Evolutionary conservation across 2,329 filamentous ascomycete species (phyloP).

Genomic region (Westerdykella sp.): DNA sequence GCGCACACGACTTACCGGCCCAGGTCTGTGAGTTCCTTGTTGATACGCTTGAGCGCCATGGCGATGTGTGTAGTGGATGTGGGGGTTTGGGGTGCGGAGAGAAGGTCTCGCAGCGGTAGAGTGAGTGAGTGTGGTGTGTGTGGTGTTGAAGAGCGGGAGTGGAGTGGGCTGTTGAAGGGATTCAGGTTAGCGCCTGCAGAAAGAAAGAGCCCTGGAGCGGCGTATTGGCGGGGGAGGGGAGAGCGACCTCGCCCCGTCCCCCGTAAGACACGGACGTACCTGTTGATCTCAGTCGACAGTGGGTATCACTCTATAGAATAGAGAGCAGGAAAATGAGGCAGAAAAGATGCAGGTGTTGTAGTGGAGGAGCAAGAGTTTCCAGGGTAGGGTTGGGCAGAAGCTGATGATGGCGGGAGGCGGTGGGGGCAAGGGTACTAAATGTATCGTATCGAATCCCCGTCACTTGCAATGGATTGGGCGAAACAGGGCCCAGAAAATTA

Average conservation of each 20-base stretch:
- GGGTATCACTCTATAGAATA: neutral
- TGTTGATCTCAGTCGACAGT: conserved; percentile 3
- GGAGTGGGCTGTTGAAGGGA: conserved; percentile 28
- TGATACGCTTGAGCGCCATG: conserved; percentile 91
- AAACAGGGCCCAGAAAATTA: conserved; percentile 15
- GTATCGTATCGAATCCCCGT: conserved; percentile 6
- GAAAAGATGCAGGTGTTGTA: neutral
- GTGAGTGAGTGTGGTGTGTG: conserved; percentile 3
- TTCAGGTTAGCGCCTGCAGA: conserved; percentile 31
- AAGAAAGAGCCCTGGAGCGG: conserved; percentile 25
- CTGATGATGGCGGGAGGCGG: conserved; percentile 2
- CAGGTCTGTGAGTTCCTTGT: conserved; percentile 87
- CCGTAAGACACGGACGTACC: conserved; percentile 15
- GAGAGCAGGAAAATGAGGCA: neutral
- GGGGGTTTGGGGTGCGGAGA: conserved; percentile 12
- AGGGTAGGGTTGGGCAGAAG: conserved; percentile 3
- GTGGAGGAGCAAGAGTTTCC: neutral
- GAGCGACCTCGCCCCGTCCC: conserved; percentile 14
- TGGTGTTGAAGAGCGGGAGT: conserved; percentile 14
- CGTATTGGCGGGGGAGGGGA: conserved; percentile 27
- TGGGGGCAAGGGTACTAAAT: conserved; percentile 16
- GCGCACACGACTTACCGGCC: conserved; percentile 58
- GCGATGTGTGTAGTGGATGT: conserved; percentile 20
- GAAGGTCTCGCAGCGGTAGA: conserved; percentile 2
- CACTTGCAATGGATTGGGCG: conserved; percentile 5